Evolutionary conservation across 2,329 filamentous ascomycete species (phyloP).

Genomic region (Alternaria incomplexa): DNA sequence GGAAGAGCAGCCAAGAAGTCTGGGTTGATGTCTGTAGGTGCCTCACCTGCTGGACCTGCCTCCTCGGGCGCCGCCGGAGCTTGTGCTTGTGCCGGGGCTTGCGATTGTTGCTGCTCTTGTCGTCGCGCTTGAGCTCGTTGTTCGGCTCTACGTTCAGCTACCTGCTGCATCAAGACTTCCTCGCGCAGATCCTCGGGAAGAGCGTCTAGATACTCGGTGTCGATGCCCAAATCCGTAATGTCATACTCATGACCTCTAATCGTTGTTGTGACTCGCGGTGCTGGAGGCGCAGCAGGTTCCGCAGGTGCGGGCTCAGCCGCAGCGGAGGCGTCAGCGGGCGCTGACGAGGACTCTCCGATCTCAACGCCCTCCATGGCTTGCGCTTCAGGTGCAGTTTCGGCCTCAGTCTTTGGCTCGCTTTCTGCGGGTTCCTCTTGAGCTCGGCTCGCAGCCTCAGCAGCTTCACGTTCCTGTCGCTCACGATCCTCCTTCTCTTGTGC

Average conservation of each 20-base stretch:
- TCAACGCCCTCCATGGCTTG: slow-evolving; percentile 82
- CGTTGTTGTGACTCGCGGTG: slow-evolving; percentile 74
- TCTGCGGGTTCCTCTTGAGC: slow-evolving; percentile 34
- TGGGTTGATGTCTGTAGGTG: slow-evolving; percentile 83
- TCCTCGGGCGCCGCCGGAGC: slow-evolving; percentile 14
- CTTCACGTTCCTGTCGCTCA: slow-evolving; percentile 49
- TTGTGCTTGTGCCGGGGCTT: slow-evolving; percentile 19
- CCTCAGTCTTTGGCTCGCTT: slow-evolving; percentile 39
- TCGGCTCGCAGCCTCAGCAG: slow-evolving; percentile 47
- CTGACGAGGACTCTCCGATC: slow-evolving; percentile 45
- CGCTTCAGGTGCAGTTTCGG: slow-evolving; percentile 47
- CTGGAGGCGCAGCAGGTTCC: slow-evolving; percentile 30
- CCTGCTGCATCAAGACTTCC: slow-evolving; percentile 91
- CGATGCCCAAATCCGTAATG: slow-evolving; percentile 92
- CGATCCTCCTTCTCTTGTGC: slow-evolving; percentile 57
- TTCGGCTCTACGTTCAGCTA: slow-evolving; percentile 72
- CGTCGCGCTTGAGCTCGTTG: slow-evolving; percentile 24
- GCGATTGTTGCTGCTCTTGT: slow-evolving; percentile 59
- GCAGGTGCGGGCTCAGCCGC: slow-evolving; percentile 30
- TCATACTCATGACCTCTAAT: slow-evolving; percentile 89
- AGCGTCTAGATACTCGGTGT: slow-evolving; percentile 92
- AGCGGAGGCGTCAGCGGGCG: neutral
- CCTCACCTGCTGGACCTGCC: slow-evolving; percentile 63
- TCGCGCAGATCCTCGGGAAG: slow-evolving; percentile 96
- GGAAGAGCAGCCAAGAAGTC: slow-evolving; percentile 95